phyloP scores from a whole-genome alignment of 805 yeast genomes.

The Hanseniaspora valbyensis region DNA sequence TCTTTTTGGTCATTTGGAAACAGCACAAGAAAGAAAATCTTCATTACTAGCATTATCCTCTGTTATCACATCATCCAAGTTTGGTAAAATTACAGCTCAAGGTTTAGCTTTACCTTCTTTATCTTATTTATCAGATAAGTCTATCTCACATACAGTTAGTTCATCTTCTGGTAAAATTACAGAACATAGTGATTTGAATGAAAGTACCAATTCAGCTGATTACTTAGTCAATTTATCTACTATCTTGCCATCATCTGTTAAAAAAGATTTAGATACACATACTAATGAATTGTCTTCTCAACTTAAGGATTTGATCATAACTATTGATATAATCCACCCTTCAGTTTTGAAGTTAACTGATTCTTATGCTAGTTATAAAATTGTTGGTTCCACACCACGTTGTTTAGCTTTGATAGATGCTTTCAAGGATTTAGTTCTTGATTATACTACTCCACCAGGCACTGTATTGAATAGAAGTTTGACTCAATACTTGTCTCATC shows the following conservation, averaged over 20 bases:
- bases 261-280: conserved; percentile 25
- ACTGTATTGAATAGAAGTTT: conserved; percentile 79
- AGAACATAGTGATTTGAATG: conserved; percentile 15
- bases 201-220: conserved; percentile 24
- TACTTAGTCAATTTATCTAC: conserved; percentile 33
- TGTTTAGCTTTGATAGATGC: conserved; percentile 76
- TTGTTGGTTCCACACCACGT: conserved; percentile 83
- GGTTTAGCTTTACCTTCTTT: conserved; percentile 29
- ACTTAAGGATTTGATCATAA: conserved; percentile 27
- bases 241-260: conserved; percentile 36
- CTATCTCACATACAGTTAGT: background rate
- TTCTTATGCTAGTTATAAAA: conserved; percentile 68
- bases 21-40: conserved; percentile 59
- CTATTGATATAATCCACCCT: conserved; percentile 65
- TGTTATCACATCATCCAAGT: conserved; percentile 27
- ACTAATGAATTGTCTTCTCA: conserved; percentile 25
- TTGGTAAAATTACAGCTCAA: conserved; percentile 29
- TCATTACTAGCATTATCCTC: conserved; percentile 28
- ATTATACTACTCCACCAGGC: conserved; percentile 75
- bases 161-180: conserved; percentile 11
- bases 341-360: conserved; percentile 66
- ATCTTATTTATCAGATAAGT: conserved; percentile 16
- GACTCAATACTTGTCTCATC: conserved; percentile 78
- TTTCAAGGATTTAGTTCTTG: conserved; percentile 66
- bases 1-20: conserved; percentile 67